Percentiles rank a stretch among this genome's conserved stretches.
Conservation (phyloP, 306 rosid genomes). For the Cucumis melo region DNA sequence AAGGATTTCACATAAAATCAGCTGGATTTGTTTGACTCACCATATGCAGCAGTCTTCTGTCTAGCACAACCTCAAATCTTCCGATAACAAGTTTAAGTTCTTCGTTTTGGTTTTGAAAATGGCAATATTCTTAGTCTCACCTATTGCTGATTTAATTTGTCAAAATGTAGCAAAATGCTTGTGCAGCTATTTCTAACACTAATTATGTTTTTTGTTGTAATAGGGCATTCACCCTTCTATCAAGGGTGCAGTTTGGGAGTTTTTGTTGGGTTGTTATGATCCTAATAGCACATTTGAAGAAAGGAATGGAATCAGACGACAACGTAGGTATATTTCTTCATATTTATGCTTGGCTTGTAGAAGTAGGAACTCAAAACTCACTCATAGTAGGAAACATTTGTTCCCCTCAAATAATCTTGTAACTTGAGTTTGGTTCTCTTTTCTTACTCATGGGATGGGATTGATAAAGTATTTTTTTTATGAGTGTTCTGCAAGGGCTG, state of each 20-base stretch:
- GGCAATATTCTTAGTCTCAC: neutral
- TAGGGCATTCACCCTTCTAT: slow-evolving; percentile 96
- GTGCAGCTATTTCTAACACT: neutral
- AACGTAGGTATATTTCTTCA: slow-evolving; percentile 42
- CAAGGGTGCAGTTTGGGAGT: slow-evolving; percentile 90
- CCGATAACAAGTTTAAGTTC: neutral
- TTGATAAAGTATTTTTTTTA: neutral
- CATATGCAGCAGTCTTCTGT: neutral
- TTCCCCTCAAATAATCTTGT: neutral
- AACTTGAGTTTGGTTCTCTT: neutral
- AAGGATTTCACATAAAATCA: neutral
- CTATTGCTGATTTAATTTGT: neutral
- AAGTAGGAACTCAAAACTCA: neutral
- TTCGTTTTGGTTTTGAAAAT: neutral
- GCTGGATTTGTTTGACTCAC: neutral
- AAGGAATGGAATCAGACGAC: slow-evolving; percentile 51
- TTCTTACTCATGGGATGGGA: neutral
- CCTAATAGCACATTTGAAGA: slow-evolving; percentile 74
- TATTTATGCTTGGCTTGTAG: neutral
- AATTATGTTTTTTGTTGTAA: neutral
- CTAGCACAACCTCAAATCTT: neutral
- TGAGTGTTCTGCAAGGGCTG: neutral
- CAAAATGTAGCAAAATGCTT: neutral
- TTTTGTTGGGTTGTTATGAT: slow-evolving; percentile 87
- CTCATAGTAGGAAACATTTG: neutral